Evolutionary conservation across 1,139 yeast genomes (phyloP).

Genomic region (Eremothecium gossypii): DNA sequence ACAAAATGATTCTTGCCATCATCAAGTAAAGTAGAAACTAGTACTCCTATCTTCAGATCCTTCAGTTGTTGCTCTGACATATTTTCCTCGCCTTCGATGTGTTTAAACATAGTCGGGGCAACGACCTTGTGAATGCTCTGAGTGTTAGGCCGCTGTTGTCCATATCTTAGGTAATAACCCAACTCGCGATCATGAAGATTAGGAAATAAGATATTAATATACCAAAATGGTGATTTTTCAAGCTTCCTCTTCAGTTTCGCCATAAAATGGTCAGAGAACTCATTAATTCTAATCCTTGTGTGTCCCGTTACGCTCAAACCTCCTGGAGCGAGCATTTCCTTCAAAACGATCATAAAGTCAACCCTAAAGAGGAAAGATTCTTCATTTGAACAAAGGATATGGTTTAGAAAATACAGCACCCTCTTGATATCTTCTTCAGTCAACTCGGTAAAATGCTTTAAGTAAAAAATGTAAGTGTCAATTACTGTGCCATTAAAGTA

Average conservation of each 20-base stretch:
- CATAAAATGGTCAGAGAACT: constrained; percentile 61
- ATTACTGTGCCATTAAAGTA: constrained; percentile 34
- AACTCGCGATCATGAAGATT: constrained; percentile 41
- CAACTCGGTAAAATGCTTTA: constrained; percentile 52
- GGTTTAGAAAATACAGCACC: constrained; percentile 62
- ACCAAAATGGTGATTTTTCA: constrained; percentile 45
- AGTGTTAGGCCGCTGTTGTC: constrained; percentile 26
- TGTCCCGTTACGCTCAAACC: constrained; percentile 29
- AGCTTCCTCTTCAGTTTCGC: constrained; percentile 46
- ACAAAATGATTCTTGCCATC: constrained; percentile 22
- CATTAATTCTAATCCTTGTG: constrained; percentile 51
- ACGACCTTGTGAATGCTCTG: constrained; percentile 12
- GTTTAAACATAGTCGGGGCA: constrained; percentile 19
- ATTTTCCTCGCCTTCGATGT: constrained; percentile 18
- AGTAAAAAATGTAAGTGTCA: constrained; percentile 32
- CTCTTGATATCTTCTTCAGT: constrained; percentile 51
- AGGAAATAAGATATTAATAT: constrained; percentile 62
- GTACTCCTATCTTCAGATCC: constrained; percentile 25
- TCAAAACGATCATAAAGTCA: constrained; percentile 58
- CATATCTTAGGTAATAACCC: constrained; percentile 41
- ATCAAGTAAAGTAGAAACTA: constrained; percentile 28
- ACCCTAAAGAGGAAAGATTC: constrained; percentile 57
- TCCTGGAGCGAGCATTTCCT: constrained; percentile 36
- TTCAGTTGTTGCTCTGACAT: constrained; percentile 16
- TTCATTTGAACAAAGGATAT: constrained; percentile 54